Conservation (phyloP, 23 red algal species). For the Pyropia yezoensis region DNA sequence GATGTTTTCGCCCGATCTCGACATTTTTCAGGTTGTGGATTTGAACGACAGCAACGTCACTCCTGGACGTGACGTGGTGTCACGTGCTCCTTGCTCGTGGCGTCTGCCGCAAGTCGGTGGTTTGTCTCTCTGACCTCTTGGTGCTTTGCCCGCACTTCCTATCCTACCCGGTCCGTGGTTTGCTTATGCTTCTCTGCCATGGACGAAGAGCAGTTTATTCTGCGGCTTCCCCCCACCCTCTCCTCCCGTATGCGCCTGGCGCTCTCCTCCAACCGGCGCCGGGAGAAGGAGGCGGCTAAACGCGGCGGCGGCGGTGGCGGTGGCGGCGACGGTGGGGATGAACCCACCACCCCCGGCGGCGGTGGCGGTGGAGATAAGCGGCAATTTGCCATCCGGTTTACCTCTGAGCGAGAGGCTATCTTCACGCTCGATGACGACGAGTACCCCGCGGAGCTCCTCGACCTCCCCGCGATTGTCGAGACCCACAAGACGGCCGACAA, state of each 20-base stretch:
- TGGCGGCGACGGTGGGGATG: no score
- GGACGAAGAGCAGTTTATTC: conserved; percentile 84
- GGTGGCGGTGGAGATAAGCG: conserved; percentile 18
- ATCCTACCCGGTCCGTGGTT: no score
- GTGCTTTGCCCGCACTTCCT: no score
- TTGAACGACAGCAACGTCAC: no score
- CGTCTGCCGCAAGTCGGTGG: no score
- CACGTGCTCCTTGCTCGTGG: no score
- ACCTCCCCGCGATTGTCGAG: conserved; percentile 84
- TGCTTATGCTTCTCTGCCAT: conserved; percentile 7
- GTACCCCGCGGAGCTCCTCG: conserved; percentile 80
- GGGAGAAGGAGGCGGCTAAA: conserved; percentile 1
- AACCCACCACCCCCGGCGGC: conserved; percentile 3
- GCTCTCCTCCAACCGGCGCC: conserved; percentile 45
- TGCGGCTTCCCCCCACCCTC: conserved; percentile 65
- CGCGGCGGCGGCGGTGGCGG: not conserved
- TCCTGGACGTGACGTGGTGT: no score
- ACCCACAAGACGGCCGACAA: conserved; percentile 77
- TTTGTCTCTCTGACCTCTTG: no score
- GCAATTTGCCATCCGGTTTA: conserved; percentile 49
- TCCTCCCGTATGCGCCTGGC: conserved; percentile 52
- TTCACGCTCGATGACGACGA: conserved; percentile 55
- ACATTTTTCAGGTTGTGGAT: no score
- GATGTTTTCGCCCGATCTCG: no score
- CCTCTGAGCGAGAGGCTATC: conserved; percentile 51